Base-by-base conservation (phyloP, 768 basidiomycete species). In the Baorangia bicolor region DNA sequence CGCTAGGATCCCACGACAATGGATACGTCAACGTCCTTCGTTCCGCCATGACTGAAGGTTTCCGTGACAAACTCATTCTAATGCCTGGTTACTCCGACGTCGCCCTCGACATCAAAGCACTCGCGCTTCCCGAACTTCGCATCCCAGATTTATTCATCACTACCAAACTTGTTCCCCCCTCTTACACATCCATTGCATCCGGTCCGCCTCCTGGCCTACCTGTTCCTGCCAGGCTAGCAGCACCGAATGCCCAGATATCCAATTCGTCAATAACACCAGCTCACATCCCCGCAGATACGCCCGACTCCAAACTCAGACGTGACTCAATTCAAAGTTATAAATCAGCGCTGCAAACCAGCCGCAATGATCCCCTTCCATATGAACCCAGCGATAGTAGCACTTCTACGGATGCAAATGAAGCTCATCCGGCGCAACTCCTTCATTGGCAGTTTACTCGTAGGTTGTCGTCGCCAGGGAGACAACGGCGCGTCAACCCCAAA, bases 1-100 rank as follows among this genome's bases (percentile, higher is more conserved):
- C 33, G 30, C 41, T 59, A 88, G 86, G 86, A 58, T 85, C 83
- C 64, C 88, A 89, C 66, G 87, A 89, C 71, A 83, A 83, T 72
- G 87, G 88, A 61, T 89, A 90, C 72, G 77, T 81, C 48, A 78
- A 81, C 25, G 78, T 76, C 54, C 78, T 90, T 50, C 80, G 80
- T 44, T 82, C 85, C 20, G 79, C 85, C 48, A 81, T 86, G 50
- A 87, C 87, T 41, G 79, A 82, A 30, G 86, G 87, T 31, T 81
- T 78, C 62, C 79, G 79, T 59, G 73, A 84, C 53, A 90, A 87
- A 72, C 74, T 89, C 58, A 77, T 84, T 55, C 76, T 89, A 33
- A 75, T 90, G 46, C 82, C 78, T 72, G 79, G 85, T 53, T 87
- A 87, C 68, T 67, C 75, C 38, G 81, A 86, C 13, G 77, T 85